Percentiles rank a stretch among this genome's conserved stretches.
Conservation (phyloP, 352 stramenopile genomes). For the Pythium periplocum region DNA sequence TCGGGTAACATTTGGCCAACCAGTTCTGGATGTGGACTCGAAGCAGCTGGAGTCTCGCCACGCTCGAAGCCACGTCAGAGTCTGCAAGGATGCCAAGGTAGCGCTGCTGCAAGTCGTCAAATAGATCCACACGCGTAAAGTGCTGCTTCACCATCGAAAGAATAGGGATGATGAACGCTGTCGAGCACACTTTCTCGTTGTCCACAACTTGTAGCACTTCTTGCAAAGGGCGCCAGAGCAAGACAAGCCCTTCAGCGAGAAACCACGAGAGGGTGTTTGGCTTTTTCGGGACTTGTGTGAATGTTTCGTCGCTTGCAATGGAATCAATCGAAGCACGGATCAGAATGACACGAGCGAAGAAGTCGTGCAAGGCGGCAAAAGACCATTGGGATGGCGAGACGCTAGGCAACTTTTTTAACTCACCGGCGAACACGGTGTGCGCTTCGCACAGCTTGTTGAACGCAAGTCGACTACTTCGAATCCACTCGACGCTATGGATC, state of each 20-base stretch:
- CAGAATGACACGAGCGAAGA: slow-evolving; percentile 6
- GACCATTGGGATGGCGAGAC: slow-evolving; percentile 6
- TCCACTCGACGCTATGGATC: slow-evolving; percentile 6
- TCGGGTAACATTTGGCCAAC: slow-evolving; percentile 11
- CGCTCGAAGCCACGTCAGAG: neutral
- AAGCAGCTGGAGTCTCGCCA: slow-evolving; percentile 11
- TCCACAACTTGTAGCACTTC: slow-evolving; percentile 35
- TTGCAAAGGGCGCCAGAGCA: slow-evolving; percentile 33
- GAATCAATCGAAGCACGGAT: slow-evolving; percentile 7
- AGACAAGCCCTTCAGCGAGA: slow-evolving; percentile 30
- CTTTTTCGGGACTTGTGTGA: neutral
- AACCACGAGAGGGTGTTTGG: slow-evolving; percentile 9
- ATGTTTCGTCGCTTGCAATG: neutral
- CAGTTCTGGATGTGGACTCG: slow-evolving; percentile 7
- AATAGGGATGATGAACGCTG: slow-evolving; percentile 35
- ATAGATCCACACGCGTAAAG: slow-evolving; percentile 21
- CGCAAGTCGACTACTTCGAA: neutral
- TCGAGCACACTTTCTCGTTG: slow-evolving; percentile 25
- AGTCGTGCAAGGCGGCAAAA: slow-evolving; percentile 7
- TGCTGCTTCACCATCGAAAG: slow-evolving; percentile 28
- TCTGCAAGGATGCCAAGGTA: slow-evolving; percentile 2
- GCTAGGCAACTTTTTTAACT: neutral
- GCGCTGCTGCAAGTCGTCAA: slow-evolving; percentile 18
- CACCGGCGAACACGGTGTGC: neutral
- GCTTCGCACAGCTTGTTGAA: neutral